Percentiles rank a stretch among this genome's conserved stretches.
Evolutionary conservation across 2,329 filamentous ascomycete genomes (phyloP).

Genomic region (Phialocephala subalpina): DNA sequence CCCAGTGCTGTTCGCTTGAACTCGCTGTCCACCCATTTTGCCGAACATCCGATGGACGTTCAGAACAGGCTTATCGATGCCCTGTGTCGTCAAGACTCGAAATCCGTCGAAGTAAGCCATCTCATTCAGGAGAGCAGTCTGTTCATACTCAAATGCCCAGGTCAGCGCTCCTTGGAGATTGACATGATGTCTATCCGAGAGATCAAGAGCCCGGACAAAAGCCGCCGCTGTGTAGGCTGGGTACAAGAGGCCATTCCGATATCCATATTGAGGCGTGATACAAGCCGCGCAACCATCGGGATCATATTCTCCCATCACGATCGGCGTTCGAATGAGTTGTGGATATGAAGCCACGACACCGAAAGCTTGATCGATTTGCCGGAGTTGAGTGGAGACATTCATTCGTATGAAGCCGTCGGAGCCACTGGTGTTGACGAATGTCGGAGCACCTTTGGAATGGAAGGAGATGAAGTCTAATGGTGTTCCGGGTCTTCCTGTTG

Average conservation of each 20-base stretch:
- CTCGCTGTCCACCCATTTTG: background rate
- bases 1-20: background rate
- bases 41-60: background rate
- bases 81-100: conserved; percentile 41
- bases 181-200: background rate
- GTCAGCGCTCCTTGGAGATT: background rate
- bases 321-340: background rate
- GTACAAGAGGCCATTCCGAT: background rate
- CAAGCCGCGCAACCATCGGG: background rate
- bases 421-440: background rate
- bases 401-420: background rate
- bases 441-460: background rate
- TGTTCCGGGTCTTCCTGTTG: background rate
- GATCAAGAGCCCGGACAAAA: background rate
- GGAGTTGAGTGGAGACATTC: background rate
- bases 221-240: background rate
- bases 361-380: background rate
- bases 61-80: background rate
- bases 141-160: conserved; percentile 6
- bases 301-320: conserved; percentile 4
- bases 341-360: background rate
- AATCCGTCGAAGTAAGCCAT: conserved; percentile 34
- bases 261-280: background rate
- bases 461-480: background rate
- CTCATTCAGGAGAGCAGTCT: background rate